Evolutionary conservation across 306 rosid species (phyloP), one percentile per base, ranked within the genome.

Genomic region (Medicago ruthenica): DNA sequence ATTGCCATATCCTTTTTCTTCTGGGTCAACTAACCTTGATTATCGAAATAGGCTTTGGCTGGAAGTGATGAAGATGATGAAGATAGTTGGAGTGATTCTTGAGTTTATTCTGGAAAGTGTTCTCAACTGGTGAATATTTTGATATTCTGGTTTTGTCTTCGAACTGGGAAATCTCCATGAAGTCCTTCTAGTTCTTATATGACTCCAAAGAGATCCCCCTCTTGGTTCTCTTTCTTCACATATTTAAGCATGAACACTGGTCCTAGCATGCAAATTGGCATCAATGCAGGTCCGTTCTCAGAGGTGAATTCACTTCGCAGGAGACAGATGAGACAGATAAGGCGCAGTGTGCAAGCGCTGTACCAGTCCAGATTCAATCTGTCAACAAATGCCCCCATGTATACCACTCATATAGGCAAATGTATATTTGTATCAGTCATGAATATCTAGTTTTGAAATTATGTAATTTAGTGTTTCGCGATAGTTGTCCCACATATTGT

Each of bases 21-120:
- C 20, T 2, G 17, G 53, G 40, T 73, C 45, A 60, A 82, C 78
- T 81, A 53, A 84, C 68, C 67, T 51, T 74, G 59, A 40, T 44
- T 78, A 77, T 79, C 47, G 78, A 44, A 85, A 71, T 70, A 96
- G 99, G 98, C 98, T 75, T 87, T 82, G 24, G 94, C 98, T 18
- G 96, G 98, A 83, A 96, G 99, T 67, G 99, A 92, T 76, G 93
- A 88, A 78, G 97, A 92, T 37, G 90, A 90, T 16, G 93, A 91
- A 0, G 96, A 96, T 76, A 73, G 79, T 81, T 94, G 99, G 99
- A 88, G 96, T 64, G 97, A 96, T 76, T 85, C 92, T 70, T 88
- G 84, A 86, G 67, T 37, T 79, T 73, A 63, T 67, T 47, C 37
- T 69, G 37, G 21, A 70, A 76, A 41, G 71, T 50, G 54, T 54